Conservation (phyloP, 768 basidiomycete species). For the Trametes meyenii region DNA sequence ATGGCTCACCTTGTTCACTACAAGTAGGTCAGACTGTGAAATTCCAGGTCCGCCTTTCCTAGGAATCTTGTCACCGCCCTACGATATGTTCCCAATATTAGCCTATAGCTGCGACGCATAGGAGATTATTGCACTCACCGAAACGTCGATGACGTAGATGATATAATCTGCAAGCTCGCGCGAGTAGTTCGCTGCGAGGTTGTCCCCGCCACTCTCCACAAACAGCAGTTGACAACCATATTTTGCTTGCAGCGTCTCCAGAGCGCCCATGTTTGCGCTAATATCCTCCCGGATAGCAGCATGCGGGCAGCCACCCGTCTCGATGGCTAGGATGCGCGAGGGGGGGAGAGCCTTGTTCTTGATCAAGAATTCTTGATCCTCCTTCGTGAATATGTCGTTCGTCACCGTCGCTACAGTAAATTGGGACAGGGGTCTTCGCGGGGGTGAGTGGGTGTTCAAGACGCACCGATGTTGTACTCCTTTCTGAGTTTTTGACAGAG, state of each 20-base stretch:
- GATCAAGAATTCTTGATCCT: constrained; percentile 98
- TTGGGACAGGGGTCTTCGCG: constrained; percentile 6
- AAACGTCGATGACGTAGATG: constrained; percentile 89
- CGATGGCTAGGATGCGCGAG: constrained; percentile 90
- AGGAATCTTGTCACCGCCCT: constrained; percentile 97
- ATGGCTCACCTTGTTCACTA: constrained; percentile 85
- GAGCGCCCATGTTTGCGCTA: constrained; percentile 93
- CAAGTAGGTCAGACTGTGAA: constrained; percentile 90
- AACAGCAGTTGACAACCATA: constrained; percentile 89
- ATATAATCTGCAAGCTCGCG: constrained; percentile 97
- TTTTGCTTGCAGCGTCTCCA: constrained; percentile 92
- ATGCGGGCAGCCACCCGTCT: constrained; percentile 98
- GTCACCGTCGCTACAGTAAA: constrained; percentile 78
- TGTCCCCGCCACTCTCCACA: constrained; percentile 97
- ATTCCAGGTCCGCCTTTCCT: constrained; percentile 98
- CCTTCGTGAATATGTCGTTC: constrained; percentile 99
- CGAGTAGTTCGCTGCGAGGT: constrained; percentile 96
- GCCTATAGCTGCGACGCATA: not conserved
- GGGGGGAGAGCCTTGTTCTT: constrained; percentile 85
- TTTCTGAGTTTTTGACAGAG: constrained; percentile 81
- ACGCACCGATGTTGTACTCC: constrained; percentile 88
- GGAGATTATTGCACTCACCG: constrained; percentile 44
- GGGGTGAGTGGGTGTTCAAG: not conserved
- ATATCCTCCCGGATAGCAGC: constrained; percentile 99
- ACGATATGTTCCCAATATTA: not conserved